These are phyloP conservation scores for Paulownia fortunei DNA, from an alignment of 257 asterid genomes.

Conservation along the genomic window DNA sequence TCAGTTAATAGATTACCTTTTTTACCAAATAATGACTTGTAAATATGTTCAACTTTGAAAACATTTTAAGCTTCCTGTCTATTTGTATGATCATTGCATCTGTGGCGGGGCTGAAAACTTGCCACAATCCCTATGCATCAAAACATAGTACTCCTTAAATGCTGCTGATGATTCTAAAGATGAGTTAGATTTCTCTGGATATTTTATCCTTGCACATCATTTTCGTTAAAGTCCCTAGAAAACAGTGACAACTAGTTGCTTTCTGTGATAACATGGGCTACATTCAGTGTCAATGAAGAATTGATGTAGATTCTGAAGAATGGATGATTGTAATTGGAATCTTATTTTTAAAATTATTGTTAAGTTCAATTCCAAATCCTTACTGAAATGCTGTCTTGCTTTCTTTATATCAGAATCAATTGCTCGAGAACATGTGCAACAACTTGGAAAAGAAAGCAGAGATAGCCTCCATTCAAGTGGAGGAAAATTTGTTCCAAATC, in stretches of 20 bases:
- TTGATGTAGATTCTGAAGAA: not conserved
- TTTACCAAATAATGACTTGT: not conserved
- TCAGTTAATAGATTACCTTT: not conserved
- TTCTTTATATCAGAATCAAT: conserved; percentile 41
- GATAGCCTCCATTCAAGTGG: conserved; percentile 42
- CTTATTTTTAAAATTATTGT: not conserved
- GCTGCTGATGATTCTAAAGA: not conserved
- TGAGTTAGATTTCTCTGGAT: not conserved
- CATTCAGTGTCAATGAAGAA: not conserved
- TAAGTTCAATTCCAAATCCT: conserved; percentile 16
- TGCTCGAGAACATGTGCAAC: conserved; percentile 42
- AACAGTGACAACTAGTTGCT: not conserved
- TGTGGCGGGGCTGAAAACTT: not conserved
- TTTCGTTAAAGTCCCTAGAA: not conserved
- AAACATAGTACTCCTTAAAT: not conserved
- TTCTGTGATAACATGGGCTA: not conserved
- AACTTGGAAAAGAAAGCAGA: conserved; percentile 38
- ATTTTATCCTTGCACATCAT: not conserved
- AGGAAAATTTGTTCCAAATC: conserved; percentile 74
- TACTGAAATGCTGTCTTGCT: conserved; percentile 26
- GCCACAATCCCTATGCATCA: conserved; percentile 9
- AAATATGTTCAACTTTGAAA: not conserved
- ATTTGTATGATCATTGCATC: conserved; percentile 1
- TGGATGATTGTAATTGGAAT: not conserved
- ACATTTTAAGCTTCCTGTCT: not conserved